phyloP scores from a whole-genome alignment of 129 eudicot species.

The Flaveria trinervia region DNA sequence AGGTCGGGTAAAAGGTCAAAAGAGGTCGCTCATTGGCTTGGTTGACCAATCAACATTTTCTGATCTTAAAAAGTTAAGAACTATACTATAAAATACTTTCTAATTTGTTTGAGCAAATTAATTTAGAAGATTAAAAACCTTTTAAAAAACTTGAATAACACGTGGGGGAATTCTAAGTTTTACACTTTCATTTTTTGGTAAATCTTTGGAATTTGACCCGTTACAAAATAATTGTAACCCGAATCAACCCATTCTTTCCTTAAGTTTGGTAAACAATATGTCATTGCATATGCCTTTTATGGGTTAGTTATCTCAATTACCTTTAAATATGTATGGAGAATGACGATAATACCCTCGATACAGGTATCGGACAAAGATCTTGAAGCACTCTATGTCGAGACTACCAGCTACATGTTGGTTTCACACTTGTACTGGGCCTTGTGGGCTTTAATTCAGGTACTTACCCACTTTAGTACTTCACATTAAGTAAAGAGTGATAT shows the following conservation, averaged over 20 bases:
- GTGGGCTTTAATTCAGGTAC: constrained; percentile 97
- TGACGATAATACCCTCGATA: neutral
- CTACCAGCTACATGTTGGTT: constrained; percentile 67
- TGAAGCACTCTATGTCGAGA: constrained; percentile 71
- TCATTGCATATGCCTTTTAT: too few relatives aligned
- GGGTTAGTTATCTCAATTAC: neutral
- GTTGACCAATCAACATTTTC: constrained; percentile 1
- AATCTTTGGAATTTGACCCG: too few relatives aligned
- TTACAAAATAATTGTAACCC: too few relatives aligned
- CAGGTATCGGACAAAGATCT: constrained; percentile 65
- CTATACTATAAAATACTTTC: too few relatives aligned
- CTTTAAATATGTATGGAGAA: neutral
- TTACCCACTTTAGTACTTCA: neutral
- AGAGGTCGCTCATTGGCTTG: neutral
- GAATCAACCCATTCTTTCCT: too few relatives aligned
- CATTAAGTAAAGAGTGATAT: neutral
- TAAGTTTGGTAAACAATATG: too few relatives aligned
- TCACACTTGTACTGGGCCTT: constrained; percentile 93
- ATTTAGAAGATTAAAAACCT: too few relatives aligned
- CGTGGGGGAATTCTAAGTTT: too few relatives aligned
- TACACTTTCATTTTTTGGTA: too few relatives aligned
- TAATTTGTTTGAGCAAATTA: too few relatives aligned
- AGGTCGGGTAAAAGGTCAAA: neutral
- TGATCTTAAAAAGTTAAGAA: too few relatives aligned
- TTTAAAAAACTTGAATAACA: too few relatives aligned